These are phyloP conservation scores for Lenzites betulinus DNA, from an alignment of 768 basidiomycete species.

Conservation along the genomic window DNA sequence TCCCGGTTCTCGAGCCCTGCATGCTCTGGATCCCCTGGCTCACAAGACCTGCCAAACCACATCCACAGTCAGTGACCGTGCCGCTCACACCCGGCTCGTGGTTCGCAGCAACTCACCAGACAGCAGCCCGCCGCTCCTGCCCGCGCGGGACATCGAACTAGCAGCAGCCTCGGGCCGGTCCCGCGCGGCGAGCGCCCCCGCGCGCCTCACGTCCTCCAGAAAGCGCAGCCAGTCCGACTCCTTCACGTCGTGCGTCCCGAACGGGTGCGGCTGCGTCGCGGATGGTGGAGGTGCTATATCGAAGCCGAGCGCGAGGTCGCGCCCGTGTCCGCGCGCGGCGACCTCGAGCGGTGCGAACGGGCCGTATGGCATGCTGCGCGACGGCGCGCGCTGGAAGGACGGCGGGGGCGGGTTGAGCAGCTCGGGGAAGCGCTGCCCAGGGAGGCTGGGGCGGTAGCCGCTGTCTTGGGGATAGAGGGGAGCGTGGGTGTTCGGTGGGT, in stretches of 20 bases:
- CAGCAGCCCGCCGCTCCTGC: background rate
- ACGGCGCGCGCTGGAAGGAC: conserved; percentile 25
- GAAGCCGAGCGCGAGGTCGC: conserved; percentile 46
- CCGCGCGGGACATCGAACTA: conserved; percentile 7
- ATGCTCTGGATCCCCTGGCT: background rate
- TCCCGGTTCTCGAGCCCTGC: background rate
- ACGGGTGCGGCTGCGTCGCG: conserved; percentile 45
- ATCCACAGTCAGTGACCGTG: background rate
- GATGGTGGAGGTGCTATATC: conserved; percentile 45
- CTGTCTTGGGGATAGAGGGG: background rate
- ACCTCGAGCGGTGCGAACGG: conserved; percentile 38
- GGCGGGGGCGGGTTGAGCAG: conserved; percentile 25
- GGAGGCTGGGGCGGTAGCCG: background rate
- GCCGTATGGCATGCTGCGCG: conserved; percentile 15
- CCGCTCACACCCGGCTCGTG: too few relatives aligned
- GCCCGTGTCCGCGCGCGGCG: conserved; percentile 27
- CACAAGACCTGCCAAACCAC: background rate
- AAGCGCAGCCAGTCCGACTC: conserved; percentile 53
- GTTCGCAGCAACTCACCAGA: conserved; percentile 16
- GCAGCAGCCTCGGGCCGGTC: conserved; percentile 15
- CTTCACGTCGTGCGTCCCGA: conserved; percentile 48
- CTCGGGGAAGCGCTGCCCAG: background rate
- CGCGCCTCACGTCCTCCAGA: conserved; percentile 19
- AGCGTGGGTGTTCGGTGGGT: too few relatives aligned
- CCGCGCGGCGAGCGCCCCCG: conserved; percentile 6